Base-by-base conservation (phyloP, 805 yeast species). In the Myxozyma neglecta region DNA sequence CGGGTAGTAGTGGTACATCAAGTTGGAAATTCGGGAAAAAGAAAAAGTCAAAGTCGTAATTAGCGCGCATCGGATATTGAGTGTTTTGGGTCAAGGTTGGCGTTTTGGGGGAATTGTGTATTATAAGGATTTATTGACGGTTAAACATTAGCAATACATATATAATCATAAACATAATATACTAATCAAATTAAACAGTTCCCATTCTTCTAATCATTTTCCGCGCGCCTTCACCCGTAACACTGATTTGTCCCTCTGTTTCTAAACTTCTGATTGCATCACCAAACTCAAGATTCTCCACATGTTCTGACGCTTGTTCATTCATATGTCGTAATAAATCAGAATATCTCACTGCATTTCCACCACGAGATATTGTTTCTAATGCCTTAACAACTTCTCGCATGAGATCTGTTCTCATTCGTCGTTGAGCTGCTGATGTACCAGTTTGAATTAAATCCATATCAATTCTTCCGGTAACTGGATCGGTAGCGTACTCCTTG, bases 391-490 rank as follows among this genome's bases (percentile, higher is more conserved):
- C 69, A 4, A 91, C 77, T 64, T 83, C 89, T 61, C 84, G 82
- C 13, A 83, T 79, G 65, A 89, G 78, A 71, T 89, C 96, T 66
- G 87, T 90, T 68, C 85, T 87, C 72, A 86, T 73, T 69, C 85
- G 82, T 74, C 97, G 81, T 74, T 92, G 96, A 3, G 93, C 89
- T 1, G 89, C 81, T 0, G 97, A 89, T 51, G 92, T 91, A 52
- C 98, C 99, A 0, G 98, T 94, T 76, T 93, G 97, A 35, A 94
- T 92, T 73, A 94, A 80, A 73, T 91, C 97, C 97, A 94, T 91
- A 73, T 94, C 99, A 68, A 94, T 94, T 70, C 94, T 84, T 36
- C 99, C 99, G 0, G 99, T 93, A 40, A 87, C 79, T 29, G 99
- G 99, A 77, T 94, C 99, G 2, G 97, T 94, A 14, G 99, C 99